Base-by-base conservation (phyloP, 169 alveolate species). In the Plasmodium vinckei region DNA sequence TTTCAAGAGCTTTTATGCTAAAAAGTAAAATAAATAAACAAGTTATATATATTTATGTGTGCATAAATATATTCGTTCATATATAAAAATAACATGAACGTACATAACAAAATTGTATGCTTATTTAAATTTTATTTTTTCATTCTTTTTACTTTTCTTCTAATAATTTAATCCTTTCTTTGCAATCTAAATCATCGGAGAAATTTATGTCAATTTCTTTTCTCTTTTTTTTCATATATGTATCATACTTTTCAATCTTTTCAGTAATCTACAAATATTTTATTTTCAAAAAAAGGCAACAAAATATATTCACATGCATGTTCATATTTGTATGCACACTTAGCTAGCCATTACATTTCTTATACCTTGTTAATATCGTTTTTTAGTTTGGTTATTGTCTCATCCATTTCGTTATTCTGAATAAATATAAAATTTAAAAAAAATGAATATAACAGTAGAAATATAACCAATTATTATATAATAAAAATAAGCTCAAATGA, bases 321-420 rank as follows among this genome's bases (percentile, higher is more conserved):
- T 33, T 33, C 42, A 33, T 33, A 33, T 33, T 33, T 33, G 7
- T 33, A 33, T 33, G 7, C 42, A 33, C 42, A 57, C 27, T 15
- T 57, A 17, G 59, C 59, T 51, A 51, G 59, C 59, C 9, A 51
- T 33, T 33, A 4, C 42, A 33, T 33, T 3, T 3, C 4, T 33
- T 33, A 3, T 65, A 79, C 89, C 89, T 79, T 79, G 33, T 46
- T 54, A 21, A 79, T 79, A 15, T 79, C 89, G 47, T 79, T 63
- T 49, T 79, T 79, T 19, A 79, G 77, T 49, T 63, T 79, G 47
- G 19, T 65, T 17, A 79, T 15, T 17, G 73, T 79, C 54, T 63
- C 89, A 68, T 79, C 89, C 89, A 79, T 79, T 64, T 79, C 89
- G 25, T 65, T 65, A 65, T 79, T 79, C 89, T 79, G 25, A 7